phyloP scores from a whole-genome alignment of 352 stramenopile genomes.

The Pythium phragmitis region DNA sequence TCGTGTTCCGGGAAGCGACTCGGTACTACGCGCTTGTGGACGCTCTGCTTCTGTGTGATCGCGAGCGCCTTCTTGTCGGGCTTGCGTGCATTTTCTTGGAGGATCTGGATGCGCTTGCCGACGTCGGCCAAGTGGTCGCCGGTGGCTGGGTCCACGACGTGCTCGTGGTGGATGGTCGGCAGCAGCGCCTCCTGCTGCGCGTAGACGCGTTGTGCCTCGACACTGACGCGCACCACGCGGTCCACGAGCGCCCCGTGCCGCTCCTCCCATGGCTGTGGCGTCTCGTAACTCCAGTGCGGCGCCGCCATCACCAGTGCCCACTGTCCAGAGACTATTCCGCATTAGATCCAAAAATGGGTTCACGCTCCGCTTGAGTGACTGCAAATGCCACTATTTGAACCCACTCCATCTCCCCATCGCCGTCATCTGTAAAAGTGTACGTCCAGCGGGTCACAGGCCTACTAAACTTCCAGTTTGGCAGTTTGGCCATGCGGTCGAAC shows the following conservation, averaged over 20 bases:
- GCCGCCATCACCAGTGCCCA: slow-evolving; percentile 18
- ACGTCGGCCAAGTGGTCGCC: slow-evolving; percentile 62
- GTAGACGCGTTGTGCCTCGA: slow-evolving; percentile 54
- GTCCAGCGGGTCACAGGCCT: too few species aligned
- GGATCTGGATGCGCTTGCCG: slow-evolving; percentile 48
- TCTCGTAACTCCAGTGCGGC: slow-evolving; percentile 40
- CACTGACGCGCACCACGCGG: slow-evolving; percentile 49
- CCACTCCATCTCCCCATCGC: not conserved
- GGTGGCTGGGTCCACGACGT: slow-evolving; percentile 32
- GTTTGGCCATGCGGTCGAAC: slow-evolving; percentile 4
- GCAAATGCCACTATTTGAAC: not conserved
- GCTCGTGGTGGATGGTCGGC: slow-evolving; percentile 54
- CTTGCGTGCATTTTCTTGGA: slow-evolving; percentile 45
- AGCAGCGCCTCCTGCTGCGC: slow-evolving; percentile 54
- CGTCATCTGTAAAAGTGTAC: not conserved
- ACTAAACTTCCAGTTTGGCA: not conserved
- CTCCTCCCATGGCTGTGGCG: slow-evolving; percentile 51
- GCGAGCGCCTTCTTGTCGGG: slow-evolving; percentile 32
- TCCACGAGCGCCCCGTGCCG: slow-evolving; percentile 44
- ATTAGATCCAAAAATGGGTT: slow-evolving; percentile 23
- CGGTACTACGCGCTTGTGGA: slow-evolving; percentile 47
- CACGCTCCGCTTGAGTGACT: slow-evolving; percentile 14
- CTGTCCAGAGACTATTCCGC: too few species aligned
- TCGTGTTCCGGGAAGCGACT: slow-evolving; percentile 47
- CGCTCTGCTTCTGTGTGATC: slow-evolving; percentile 24